These are phyloP conservation scores for Aspergillus amoenus DNA, from an alignment of 2,329 filamentous ascomycete genomes.

Conservation along the genomic window DNA sequence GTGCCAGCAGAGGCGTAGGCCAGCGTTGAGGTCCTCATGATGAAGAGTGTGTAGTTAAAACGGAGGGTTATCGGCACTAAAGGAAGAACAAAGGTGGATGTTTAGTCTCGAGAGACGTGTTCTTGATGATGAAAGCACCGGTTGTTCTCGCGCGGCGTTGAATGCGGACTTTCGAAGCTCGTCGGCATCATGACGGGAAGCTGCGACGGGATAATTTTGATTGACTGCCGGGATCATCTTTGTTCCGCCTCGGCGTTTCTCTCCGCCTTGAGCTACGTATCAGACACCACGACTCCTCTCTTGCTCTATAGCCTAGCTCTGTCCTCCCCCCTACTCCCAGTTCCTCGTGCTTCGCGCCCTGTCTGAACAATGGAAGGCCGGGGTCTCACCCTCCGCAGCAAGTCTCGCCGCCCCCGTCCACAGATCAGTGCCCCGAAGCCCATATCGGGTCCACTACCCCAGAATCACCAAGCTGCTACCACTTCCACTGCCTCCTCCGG, in stretches of 20 bases:
- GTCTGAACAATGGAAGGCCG: constrained; percentile 50
- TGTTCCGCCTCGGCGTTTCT: constrained; percentile 39
- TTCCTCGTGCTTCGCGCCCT: constrained; percentile 1
- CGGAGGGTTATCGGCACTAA: background rate
- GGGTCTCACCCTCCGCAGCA: constrained; percentile 64
- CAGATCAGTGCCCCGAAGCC: constrained; percentile 62
- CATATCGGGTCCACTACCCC: constrained; percentile 46
- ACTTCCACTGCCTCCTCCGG: constrained; percentile 31
- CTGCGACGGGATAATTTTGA: constrained; percentile 31
- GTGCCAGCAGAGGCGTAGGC: constrained; percentile 59
- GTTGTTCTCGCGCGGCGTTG: background rate
- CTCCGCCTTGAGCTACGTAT: constrained; percentile 23
- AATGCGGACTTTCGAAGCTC: constrained; percentile 8
- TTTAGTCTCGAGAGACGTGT: background rate
- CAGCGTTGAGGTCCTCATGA: constrained; percentile 58
- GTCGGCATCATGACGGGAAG: constrained; percentile 13
- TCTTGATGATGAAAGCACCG: constrained; percentile 1
- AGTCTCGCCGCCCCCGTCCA: constrained; percentile 51
- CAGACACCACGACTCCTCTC: background rate
- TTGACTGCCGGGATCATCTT: constrained; percentile 31
- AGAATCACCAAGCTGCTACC: constrained; percentile 37
- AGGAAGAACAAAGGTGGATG: background rate
- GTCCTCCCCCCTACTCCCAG: constrained; percentile 11
- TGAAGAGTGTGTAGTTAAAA: constrained; percentile 20
- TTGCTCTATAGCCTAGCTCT: background rate